phyloP scores from a whole-genome alignment of 306 rosid genomes.

The Neltuma alba region DNA sequence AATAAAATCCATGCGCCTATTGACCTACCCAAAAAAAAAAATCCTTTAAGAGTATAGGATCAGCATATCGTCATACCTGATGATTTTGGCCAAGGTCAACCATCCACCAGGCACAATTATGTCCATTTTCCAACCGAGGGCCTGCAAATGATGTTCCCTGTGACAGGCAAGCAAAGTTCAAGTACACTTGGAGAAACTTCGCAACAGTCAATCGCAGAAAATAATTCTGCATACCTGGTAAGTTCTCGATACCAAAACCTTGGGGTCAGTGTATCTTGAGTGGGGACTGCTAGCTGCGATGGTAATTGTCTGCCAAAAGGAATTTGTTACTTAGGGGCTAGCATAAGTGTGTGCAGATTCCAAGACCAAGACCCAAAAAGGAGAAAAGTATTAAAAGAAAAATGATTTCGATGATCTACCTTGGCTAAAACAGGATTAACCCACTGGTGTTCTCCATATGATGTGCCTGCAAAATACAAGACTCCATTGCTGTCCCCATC shows the following conservation, averaged over 20 bases:
- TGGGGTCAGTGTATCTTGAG: conserved; percentile 93
- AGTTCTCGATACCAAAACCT: conserved; percentile 89
- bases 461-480: conserved; percentile 86
- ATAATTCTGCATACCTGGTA: conserved; percentile 59
- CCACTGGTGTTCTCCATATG: conserved; percentile 92
- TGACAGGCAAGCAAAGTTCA: conserved; percentile 35
- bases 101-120: conserved; percentile 83
- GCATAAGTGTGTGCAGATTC: background rate
- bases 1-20: background rate
- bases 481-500: conserved; percentile 93
- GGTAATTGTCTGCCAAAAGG: conserved; percentile 58
- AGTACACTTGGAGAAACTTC: conserved; percentile 20
- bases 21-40: background rate
- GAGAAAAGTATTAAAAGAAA: background rate
- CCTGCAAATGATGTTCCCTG: conserved; percentile 97
- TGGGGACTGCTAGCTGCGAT: conserved; percentile 82
- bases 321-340: conserved; percentile 11
- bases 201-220: background rate
- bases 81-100: conserved; percentile 83
- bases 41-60: background rate
- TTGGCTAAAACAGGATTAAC: conserved; percentile 91
- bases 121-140: conserved; percentile 80
- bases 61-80: conserved; percentile 59
- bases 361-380: background rate
- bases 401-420: conserved; percentile 46